These are phyloP conservation scores for Diaporthe amygdali DNA, from an alignment of 2,329 filamentous ascomycete genomes.

Conservation along the genomic window DNA sequence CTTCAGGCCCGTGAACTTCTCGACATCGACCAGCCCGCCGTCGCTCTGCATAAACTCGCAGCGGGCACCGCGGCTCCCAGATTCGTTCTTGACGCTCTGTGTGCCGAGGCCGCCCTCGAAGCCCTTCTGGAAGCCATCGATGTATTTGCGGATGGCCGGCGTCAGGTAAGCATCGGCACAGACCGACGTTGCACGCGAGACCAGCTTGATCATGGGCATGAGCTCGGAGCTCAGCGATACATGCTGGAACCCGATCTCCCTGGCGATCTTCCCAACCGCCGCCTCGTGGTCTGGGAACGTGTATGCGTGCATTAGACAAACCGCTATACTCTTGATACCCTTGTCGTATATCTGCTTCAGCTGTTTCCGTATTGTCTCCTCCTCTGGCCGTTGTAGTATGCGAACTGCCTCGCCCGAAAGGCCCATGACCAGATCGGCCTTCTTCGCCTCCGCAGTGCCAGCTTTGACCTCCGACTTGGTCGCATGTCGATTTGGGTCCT, in stretches of 20 bases:
- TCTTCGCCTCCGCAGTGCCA: slow-evolving; percentile 50
- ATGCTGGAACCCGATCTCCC: slow-evolving; percentile 82
- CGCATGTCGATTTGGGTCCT: slow-evolving; percentile 72
- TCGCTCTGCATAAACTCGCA: slow-evolving; percentile 98
- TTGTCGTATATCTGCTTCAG: slow-evolving; percentile 70
- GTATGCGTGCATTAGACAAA: slow-evolving; percentile 92
- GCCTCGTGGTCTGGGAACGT: slow-evolving; percentile 89
- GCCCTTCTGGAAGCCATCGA: slow-evolving; percentile 74
- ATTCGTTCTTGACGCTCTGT: slow-evolving; percentile 71
- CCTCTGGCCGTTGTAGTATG: slow-evolving; percentile 67
- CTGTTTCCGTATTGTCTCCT: slow-evolving; percentile 60
- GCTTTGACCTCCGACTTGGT: slow-evolving; percentile 60
- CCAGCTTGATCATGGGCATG: slow-evolving; percentile 90
- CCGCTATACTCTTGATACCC: slow-evolving; percentile 82
- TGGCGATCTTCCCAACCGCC: slow-evolving; percentile 75
- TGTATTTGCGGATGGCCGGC: slow-evolving; percentile 79
- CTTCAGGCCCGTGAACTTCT: slow-evolving; percentile 82
- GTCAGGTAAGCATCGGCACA: slow-evolving; percentile 83
- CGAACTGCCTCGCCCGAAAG: slow-evolving; percentile 77
- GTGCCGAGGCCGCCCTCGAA: slow-evolving; percentile 83
- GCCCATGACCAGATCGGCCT: slow-evolving; percentile 69
- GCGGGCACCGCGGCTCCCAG: slow-evolving; percentile 71
- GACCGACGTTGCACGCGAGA: slow-evolving; percentile 76
- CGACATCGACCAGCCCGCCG: slow-evolving; percentile 74
- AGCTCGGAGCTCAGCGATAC: slow-evolving; percentile 81